Base-by-base conservation (phyloP, 768 basidiomycete genomes). In the Paxillus involutus region DNA sequence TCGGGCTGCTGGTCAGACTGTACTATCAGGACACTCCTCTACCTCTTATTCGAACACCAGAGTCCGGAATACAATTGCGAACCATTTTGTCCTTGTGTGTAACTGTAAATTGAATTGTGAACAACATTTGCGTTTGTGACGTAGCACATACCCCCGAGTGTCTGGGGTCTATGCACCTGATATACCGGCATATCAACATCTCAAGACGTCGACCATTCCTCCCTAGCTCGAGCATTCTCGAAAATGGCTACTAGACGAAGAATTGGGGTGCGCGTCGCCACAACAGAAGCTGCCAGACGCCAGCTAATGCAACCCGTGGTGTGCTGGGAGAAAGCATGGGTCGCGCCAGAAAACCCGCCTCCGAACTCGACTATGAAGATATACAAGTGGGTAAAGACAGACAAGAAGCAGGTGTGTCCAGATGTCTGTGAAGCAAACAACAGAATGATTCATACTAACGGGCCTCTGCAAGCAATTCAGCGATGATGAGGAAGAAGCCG, bases 251-350 rank as follows among this genome's bases (percentile, higher is more conserved):
- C 85, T 30, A 79, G 83, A 70, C 78, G 89, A 60, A 83, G 88
- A 67, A 87, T 91, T 47, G 89, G 89, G 6, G 83, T 91, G 57
- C 88, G 84, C 63, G 77, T 78, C 21, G 86, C 88, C 45, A 86
- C 86, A 47, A 87, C 88, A 3, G 89, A 92, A 68, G 88, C 88
- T 44, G 89, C 89, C 33, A 80, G 89, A 37, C 80, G 89, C 55
- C 87, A 90, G 69, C 76, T 91, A n/a, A 91, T 92, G 87, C 88
- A 89, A 63, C 91, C 91, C 7, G 91, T 92, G n/a, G 81, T 79
- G 26, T 89, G 85, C 59, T 94, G 90, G 91, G 89, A 92, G 71
- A 89, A 86, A 71, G 75, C 78, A 35, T 89, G 88, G 88, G 75
- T 81, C 11, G 68, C 77, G 12, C 81, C 86, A 35, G 85, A 85